Evolutionary conservation across 768 basidiomycete genomes (phyloP).

Genomic region (Asterophora lycoperdoides): DNA sequence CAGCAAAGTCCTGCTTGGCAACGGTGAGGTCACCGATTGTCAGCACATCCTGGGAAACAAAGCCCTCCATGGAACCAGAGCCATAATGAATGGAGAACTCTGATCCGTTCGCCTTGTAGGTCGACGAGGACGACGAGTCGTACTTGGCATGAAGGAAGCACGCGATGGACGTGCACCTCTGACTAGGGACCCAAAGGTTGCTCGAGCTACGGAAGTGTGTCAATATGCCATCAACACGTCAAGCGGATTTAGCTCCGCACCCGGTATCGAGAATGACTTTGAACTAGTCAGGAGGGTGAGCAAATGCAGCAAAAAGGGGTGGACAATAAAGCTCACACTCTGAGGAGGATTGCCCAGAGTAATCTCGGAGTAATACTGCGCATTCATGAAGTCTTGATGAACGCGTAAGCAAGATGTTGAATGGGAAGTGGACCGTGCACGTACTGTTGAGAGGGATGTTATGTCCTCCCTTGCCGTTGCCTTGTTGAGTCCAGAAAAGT

Average conservation of each 20-base stretch:
- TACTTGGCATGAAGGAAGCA: constrained; percentile 96
- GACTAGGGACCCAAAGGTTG: constrained; percentile 93
- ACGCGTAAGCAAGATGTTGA: constrained; percentile 5
- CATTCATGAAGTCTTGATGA: constrained; percentile 88
- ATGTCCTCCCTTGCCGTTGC: constrained; percentile 68
- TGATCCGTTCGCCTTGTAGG: constrained; percentile 88
- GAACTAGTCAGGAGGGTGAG: constrained; percentile 47
- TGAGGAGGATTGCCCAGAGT: constrained; percentile 81
- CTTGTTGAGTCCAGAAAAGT: constrained; percentile 79
- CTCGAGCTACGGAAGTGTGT: constrained; percentile 51
- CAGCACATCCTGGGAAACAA: constrained; percentile 80
- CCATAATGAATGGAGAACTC: constrained; percentile 92
- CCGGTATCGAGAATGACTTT: constrained; percentile 95
- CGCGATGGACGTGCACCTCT: constrained; percentile 78
- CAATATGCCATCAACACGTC: background rate
- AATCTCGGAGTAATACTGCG: constrained; percentile 94
- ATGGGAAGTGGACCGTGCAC: constrained; percentile 26
- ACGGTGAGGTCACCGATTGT: constrained; percentile 80
- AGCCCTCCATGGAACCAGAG: constrained; percentile 95
- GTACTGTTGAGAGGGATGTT: constrained; percentile 83
- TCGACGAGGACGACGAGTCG: constrained; percentile 69
- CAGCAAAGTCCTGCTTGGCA: constrained; percentile 81
- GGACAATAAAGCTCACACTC: constrained; percentile 39
- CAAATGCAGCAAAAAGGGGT: background rate
- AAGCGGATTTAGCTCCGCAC: constrained; percentile 28